These are phyloP conservation scores for Arabis hirsuta DNA, from an alignment of 345 rosid genomes.

Conservation along the genomic window DNA sequence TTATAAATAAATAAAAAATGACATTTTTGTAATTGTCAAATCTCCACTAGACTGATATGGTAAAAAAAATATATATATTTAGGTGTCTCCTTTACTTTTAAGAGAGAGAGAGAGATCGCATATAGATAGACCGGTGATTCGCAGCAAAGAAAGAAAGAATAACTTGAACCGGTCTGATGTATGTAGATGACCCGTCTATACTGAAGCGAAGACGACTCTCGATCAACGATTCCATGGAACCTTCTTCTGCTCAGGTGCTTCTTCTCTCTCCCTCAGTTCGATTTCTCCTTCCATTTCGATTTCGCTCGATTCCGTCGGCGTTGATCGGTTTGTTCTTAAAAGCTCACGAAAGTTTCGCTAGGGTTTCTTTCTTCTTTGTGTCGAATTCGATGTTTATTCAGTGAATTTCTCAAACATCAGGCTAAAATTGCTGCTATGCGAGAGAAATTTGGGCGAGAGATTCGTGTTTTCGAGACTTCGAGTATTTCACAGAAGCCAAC, in stretches of 20 bases:
- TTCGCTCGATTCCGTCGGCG: conserved; percentile 16
- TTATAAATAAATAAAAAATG: too few relatives aligned
- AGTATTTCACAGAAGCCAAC: conserved; percentile 45
- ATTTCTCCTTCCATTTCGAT: background rate
- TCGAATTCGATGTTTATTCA: conserved; percentile 34
- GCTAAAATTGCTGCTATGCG: conserved; percentile 62
- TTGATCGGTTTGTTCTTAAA: background rate
- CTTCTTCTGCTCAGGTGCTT: conserved; percentile 68
- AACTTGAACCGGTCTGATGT: conserved; percentile 52
- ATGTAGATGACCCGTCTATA: conserved; percentile 54
- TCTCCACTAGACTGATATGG: too few relatives aligned
- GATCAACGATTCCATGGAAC: conserved; percentile 64
- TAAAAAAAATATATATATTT: too few relatives aligned
- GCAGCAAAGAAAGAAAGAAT: conserved; percentile 28
- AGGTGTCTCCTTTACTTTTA: too few relatives aligned
- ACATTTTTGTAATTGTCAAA: too few relatives aligned
- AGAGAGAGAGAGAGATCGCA: background rate
- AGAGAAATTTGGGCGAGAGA: conserved; percentile 76
- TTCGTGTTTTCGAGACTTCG: conserved; percentile 77
- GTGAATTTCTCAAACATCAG: conserved; percentile 45
- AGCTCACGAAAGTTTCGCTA: background rate
- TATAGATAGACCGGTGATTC: conserved; percentile 21
- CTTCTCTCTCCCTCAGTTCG: background rate
- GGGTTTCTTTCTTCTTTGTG: conserved; percentile 3
- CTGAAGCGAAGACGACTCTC: conserved; percentile 77